These are phyloP conservation scores for Plenodomus lindquistii DNA, from an alignment of 2,329 filamentous ascomycete species.

Conservation along the genomic window DNA sequence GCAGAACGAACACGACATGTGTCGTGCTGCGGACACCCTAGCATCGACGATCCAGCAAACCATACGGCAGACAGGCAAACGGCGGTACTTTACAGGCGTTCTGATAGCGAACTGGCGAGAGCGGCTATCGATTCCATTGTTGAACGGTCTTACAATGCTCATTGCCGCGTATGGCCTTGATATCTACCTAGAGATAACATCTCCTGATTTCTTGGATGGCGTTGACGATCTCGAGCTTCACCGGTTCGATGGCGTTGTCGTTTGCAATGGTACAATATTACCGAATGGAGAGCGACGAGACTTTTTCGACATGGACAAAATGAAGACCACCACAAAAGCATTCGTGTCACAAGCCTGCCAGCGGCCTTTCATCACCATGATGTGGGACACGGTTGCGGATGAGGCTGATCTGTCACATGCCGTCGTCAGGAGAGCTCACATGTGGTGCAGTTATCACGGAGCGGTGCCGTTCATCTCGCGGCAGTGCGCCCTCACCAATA, in stretches of 20 bases:
- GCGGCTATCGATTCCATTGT: slow-evolving; percentile 27
- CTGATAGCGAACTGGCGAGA: slow-evolving; percentile 41
- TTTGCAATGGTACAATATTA: slow-evolving; percentile 43
- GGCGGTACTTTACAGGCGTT: slow-evolving; percentile 38
- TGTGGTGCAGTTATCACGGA: slow-evolving; percentile 45
- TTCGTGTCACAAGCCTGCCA: slow-evolving; percentile 44
- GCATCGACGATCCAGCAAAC: slow-evolving; percentile 28
- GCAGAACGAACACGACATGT: slow-evolving; percentile 31
- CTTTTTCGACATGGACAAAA: slow-evolving; percentile 46
- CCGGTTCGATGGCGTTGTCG: slow-evolving; percentile 35
- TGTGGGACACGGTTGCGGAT: slow-evolving; percentile 46
- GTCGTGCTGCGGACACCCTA: slow-evolving; percentile 28
- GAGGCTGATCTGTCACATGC: slow-evolving; percentile 40
- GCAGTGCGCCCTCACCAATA: slow-evolving; percentile 27
- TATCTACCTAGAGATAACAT: slow-evolving; percentile 39
- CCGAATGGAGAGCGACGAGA: slow-evolving; percentile 41
- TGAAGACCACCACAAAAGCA: slow-evolving; percentile 43
- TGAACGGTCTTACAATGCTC: slow-evolving; percentile 37
- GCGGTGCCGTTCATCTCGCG: slow-evolving; percentile 35
- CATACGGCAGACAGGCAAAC: slow-evolving; percentile 27
- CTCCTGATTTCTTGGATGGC: slow-evolving; percentile 38
- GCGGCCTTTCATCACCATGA: slow-evolving; percentile 42
- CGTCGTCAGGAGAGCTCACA: slow-evolving; percentile 39
- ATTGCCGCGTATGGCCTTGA: slow-evolving; percentile 38
- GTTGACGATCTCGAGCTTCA: slow-evolving; percentile 28